These are phyloP conservation scores for Ceratocystis diversiconidia DNA, from an alignment of 2,329 filamentous ascomycete species.

Conservation along the genomic window DNA sequence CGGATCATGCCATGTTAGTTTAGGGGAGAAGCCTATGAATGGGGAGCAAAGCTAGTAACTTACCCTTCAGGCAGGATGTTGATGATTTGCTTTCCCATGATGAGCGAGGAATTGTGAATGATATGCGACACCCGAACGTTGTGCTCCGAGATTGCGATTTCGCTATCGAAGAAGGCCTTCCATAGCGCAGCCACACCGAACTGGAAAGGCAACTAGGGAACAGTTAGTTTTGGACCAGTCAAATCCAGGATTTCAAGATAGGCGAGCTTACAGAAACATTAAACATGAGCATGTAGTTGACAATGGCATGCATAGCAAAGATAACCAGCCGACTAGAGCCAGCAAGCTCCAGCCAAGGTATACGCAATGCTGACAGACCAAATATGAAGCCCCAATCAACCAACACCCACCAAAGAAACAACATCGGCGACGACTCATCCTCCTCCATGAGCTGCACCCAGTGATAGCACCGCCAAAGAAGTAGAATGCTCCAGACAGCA, in stretches of 20 bases:
- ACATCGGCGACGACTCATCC: constrained; percentile 72
- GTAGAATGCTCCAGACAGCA: constrained; percentile 60
- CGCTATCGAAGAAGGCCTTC: constrained; percentile 80
- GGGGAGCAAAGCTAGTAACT: constrained; percentile 13
- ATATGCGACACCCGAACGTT: constrained; percentile 80
- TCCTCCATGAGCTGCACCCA: constrained; percentile 66
- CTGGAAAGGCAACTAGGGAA: constrained; percentile 51
- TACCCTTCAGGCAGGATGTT: constrained; percentile 91
- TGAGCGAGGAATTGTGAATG: constrained; percentile 81
- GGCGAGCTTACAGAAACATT: constrained; percentile 54
- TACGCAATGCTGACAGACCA: constrained; percentile 69
- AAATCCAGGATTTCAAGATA: not conserved
- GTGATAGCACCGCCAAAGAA: constrained; percentile 78
- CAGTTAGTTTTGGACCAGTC: not conserved
- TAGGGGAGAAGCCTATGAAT: constrained; percentile 21
- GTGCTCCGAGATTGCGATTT: constrained; percentile 84
- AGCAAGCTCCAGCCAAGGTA: constrained; percentile 93
- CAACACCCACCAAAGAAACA: constrained; percentile 86
- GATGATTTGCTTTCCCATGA: constrained; percentile 91
- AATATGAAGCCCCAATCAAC: constrained; percentile 82
- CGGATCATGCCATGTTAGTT: not conserved
- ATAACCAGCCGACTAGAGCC: constrained; percentile 56
- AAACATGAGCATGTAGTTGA: constrained; percentile 86
- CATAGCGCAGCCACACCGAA: constrained; percentile 57
- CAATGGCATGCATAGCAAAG: constrained; percentile 55